Conservation (phyloP, 176 grass and related monocot species). For the Stipa capillata region DNA sequence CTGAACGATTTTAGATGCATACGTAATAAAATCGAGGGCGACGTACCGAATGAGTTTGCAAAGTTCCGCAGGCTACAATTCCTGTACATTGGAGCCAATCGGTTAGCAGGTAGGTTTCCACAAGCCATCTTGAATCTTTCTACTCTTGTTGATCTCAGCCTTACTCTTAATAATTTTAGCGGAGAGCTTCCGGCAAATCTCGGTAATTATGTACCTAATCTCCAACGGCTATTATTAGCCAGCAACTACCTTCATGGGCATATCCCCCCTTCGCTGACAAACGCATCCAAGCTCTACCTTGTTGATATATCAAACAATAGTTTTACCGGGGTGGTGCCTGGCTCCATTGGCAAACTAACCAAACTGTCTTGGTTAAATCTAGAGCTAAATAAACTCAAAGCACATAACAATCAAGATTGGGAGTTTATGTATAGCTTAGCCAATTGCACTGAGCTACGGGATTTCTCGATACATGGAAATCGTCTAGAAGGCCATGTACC, state of each 20-base stretch:
- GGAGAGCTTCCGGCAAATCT: background rate
- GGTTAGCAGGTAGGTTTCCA: background rate
- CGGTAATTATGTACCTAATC: background rate
- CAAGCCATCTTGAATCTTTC: background rate
- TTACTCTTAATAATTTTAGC: background rate
- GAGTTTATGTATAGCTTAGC: conserved; percentile 3
- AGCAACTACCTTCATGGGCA: background rate
- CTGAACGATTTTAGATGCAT: background rate
- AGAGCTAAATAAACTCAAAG: background rate
- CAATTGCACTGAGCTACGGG: background rate
- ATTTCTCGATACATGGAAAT: background rate
- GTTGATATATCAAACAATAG: background rate
- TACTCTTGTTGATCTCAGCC: background rate
- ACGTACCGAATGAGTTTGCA: background rate
- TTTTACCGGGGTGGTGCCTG: background rate
- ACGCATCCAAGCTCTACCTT: background rate
- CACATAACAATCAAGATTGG: background rate
- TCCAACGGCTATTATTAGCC: background rate
- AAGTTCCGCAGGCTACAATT: background rate
- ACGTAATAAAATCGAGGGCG: background rate
- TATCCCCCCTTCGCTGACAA: background rate
- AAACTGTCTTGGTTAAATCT: background rate
- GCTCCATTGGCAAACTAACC: background rate
- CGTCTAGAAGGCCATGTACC: background rate
- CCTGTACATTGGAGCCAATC: background rate